Percentiles rank a stretch among this genome's conserved stretches.
Evolutionary conservation across 2,329 filamentous ascomycete species (phyloP).

Genomic region (Diplodia seriata): DNA sequence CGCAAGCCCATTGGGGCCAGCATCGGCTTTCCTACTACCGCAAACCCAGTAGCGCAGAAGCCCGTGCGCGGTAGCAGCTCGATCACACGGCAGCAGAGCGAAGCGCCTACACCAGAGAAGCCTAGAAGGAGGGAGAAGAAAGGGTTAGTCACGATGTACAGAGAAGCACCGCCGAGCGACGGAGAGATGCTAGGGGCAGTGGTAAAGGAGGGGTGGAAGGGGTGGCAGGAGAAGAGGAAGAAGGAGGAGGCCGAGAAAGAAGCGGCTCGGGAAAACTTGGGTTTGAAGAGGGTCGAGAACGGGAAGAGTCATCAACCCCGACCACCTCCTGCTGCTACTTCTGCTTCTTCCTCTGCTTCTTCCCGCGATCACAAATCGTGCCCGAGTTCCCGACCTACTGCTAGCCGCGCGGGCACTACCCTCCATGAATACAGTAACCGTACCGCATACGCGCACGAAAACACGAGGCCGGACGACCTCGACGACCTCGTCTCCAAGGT

Average conservation of each 20-base stretch:
- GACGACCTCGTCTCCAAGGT: conserved; percentile 14
- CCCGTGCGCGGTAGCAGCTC: not conserved
- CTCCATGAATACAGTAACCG: not conserved
- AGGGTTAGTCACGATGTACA: conserved; percentile 1
- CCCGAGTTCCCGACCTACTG: not conserved
- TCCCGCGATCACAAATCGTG: not conserved
- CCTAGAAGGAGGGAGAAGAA: not conserved
- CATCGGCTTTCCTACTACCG: not conserved
- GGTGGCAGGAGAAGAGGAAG: conserved; percentile 7
- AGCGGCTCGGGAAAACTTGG: not conserved
- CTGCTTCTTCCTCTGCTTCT: not conserved
- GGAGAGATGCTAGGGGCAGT: conserved; percentile 6
- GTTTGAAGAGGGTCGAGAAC: not conserved
- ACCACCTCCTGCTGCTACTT: not conserved
- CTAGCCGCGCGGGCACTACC: not conserved
- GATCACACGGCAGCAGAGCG: not conserved
- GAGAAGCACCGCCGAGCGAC: conserved; percentile 1
- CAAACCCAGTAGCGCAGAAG: not conserved
- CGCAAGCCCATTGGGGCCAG: not conserved
- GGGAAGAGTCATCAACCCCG: not conserved
- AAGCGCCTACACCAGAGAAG: not conserved
- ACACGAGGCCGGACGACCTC: not conserved
- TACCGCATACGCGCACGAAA: not conserved
- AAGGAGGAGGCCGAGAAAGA: conserved; percentile 27
- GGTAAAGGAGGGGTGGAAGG: not conserved